Evolutionary conservation across 2,329 filamentous ascomycete species (phyloP).

Genomic region (Ophiostoma tasmaniense): DNA sequence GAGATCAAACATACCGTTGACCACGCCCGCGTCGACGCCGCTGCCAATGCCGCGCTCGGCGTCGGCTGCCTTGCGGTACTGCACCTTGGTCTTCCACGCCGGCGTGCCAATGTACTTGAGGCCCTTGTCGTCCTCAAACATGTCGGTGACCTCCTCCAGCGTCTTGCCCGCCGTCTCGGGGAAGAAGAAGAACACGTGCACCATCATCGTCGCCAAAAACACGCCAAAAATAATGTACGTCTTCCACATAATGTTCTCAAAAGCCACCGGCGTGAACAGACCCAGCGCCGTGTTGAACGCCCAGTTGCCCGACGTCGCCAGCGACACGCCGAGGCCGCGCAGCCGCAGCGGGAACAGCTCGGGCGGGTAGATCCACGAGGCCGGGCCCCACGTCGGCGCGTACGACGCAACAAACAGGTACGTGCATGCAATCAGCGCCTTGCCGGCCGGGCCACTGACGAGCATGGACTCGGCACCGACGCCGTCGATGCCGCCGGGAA

Average conservation of each 20-base stretch:
- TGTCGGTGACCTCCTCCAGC: slow-evolving; percentile 28
- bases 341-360: slow-evolving; percentile 40
- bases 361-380: slow-evolving; percentile 39
- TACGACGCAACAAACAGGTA: slow-evolving; percentile 53
- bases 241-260: slow-evolving; percentile 14
- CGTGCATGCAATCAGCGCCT: slow-evolving; percentile 55
- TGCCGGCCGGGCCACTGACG: slow-evolving; percentile 41
- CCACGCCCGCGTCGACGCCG: background rate
- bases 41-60: slow-evolving; percentile 27
- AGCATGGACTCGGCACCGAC: slow-evolving; percentile 38
- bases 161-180: slow-evolving; percentile 27
- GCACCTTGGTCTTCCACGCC: slow-evolving; percentile 36
- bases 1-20: background rate
- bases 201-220: background rate
- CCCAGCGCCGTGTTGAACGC: slow-evolving; percentile 23
- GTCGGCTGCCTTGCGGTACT: slow-evolving; percentile 26
- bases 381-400: slow-evolving; percentile 37
- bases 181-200: slow-evolving; percentile 14
- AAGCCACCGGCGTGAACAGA: slow-evolving; percentile 1
- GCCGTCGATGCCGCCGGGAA: slow-evolving; percentile 28
- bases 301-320: slow-evolving; percentile 32
- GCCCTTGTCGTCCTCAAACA: slow-evolving; percentile 32
- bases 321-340: slow-evolving; percentile 30
- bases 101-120: slow-evolving; percentile 33
- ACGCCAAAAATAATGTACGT: slow-evolving; percentile 13